phyloP scores from a whole-genome alignment of 2,329 filamentous ascomycete genomes.

The Aspergillus brasiliensis region DNA sequence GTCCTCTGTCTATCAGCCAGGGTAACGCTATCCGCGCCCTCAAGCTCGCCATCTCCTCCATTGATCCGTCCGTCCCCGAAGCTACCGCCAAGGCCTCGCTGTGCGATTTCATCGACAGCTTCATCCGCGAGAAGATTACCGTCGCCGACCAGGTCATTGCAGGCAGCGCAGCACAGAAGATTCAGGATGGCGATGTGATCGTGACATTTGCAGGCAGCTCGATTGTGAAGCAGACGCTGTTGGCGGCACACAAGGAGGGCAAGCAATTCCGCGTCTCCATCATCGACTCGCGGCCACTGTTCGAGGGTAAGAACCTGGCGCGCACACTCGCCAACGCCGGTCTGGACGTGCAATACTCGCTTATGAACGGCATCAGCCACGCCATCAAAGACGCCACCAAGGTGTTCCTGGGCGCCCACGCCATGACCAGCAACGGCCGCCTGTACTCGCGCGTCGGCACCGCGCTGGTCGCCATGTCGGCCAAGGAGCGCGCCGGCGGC shows the following conservation, averaged over 20 bases:
- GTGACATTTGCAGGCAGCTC: constrained; percentile 85
- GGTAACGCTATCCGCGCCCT: constrained; percentile 94
- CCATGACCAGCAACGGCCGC: constrained; percentile 92
- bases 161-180: constrained; percentile 71
- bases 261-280: constrained; percentile 81
- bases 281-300: constrained; percentile 73
- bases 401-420: constrained; percentile 84
- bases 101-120: constrained; percentile 79
- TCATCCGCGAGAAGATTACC: constrained; percentile 86
- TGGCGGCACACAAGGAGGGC: constrained; percentile 69
- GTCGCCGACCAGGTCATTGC: constrained; percentile 86
- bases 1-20: constrained; percentile 96
- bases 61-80: constrained; percentile 84
- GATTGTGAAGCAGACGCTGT: constrained; percentile 79
- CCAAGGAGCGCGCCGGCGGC: constrained; percentile 59
- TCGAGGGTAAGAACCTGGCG: constrained; percentile 72
- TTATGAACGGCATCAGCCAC: constrained; percentile 75
- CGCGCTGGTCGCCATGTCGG: constrained; percentile 81
- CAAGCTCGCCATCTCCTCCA: constrained; percentile 87
- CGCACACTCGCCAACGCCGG: constrained; percentile 69
- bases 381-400: constrained; percentile 71
- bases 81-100: constrained; percentile 77
- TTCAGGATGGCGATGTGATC: constrained; percentile 77
- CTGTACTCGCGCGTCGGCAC: constrained; percentile 88
- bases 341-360: constrained; percentile 76